A percentile compares a stretch with the other conserved stretches of the same genome.
phyloP scores from a whole-genome alignment of 441 rosid species.

The Breynia disticha region DNA sequence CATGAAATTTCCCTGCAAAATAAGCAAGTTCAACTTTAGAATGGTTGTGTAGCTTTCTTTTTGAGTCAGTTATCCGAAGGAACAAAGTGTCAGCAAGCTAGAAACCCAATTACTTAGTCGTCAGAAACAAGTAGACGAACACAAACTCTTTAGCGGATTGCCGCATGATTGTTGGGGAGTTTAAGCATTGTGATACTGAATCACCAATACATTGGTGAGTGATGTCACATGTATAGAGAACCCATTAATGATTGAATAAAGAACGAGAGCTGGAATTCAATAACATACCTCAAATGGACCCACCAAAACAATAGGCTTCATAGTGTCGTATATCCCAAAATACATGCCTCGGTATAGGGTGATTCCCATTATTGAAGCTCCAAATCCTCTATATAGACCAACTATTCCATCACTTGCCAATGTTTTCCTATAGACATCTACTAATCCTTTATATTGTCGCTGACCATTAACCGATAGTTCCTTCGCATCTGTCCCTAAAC shows the following conservation, averaged over 20 bases:
- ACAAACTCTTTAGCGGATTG: too few species aligned
- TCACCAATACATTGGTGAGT: too few species aligned
- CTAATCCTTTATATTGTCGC: conserved; percentile 63
- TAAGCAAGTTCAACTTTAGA: not conserved
- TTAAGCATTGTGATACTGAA: too few species aligned
- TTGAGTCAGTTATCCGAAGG: not conserved
- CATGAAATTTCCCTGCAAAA: conserved; percentile 69
- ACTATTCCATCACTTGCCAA: conserved; percentile 53
- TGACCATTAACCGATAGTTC: conserved; percentile 39
- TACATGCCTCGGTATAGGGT: conserved; percentile 87
- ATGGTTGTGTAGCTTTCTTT: not conserved
- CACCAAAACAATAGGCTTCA: conserved; percentile 75
- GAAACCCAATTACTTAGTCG: not conserved
- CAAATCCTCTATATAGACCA: conserved; percentile 82
- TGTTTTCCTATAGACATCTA: conserved; percentile 76
- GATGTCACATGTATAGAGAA: not conserved
- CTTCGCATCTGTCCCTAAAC: conserved; percentile 75
- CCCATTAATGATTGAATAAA: not conserved
- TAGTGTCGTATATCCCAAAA: conserved; percentile 81
- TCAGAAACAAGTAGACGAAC: too few species aligned
- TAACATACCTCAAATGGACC: conserved; percentile 70
- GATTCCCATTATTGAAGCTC: conserved; percentile 83
- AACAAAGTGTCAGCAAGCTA: not conserved
- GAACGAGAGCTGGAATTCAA: conserved; percentile 1
- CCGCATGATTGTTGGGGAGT: too few species aligned